Conservation (phyloP, 1,284 basidiomycete genomes). For the Entoloma clypeatum region DNA sequence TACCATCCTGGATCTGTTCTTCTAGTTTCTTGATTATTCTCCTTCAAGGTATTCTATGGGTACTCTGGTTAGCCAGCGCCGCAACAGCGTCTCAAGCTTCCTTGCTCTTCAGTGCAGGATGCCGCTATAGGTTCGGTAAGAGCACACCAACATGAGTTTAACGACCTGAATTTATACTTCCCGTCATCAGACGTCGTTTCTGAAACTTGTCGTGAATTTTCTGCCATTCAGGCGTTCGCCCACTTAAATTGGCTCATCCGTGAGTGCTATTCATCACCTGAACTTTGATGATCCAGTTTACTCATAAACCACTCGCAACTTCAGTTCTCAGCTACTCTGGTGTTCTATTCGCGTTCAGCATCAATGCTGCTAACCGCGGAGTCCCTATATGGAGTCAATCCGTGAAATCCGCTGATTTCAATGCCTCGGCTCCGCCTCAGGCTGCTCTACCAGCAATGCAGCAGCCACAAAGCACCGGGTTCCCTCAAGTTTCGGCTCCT, state of each 20-base stretch:
- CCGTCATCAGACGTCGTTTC: too few relatives aligned
- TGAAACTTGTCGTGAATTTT: conserved; percentile 43
- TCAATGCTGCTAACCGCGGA: conserved; percentile 37
- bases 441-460: conserved; percentile 1
- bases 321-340: conserved; percentile 42
- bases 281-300: conserved; percentile 1
- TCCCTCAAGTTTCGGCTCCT: conserved; percentile 1
- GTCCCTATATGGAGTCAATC: conserved; percentile 37
- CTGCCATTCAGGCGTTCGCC: conserved; percentile 48
- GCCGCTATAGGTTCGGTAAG: conserved; percentile 19
- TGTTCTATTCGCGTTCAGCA: conserved; percentile 33
- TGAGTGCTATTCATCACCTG: conserved; percentile 27
- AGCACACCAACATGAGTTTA: too few relatives aligned
- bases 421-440: conserved; percentile 20
- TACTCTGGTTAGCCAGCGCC: conserved; percentile 55
- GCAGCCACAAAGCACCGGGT: too few relatives aligned
- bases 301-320: conserved; percentile 8
- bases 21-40: conserved; percentile 1
- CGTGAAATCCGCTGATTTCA: conserved; percentile 37
- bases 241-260: conserved; percentile 50
- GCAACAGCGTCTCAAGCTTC: conserved; percentile 32
- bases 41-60: conserved; percentile 48
- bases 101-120: conserved; percentile 19
- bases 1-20: not conserved
- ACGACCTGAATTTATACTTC: too few relatives aligned